These are phyloP conservation scores for Apocynum venetum DNA, from an alignment of 257 asterid species.

Conservation along the genomic window DNA sequence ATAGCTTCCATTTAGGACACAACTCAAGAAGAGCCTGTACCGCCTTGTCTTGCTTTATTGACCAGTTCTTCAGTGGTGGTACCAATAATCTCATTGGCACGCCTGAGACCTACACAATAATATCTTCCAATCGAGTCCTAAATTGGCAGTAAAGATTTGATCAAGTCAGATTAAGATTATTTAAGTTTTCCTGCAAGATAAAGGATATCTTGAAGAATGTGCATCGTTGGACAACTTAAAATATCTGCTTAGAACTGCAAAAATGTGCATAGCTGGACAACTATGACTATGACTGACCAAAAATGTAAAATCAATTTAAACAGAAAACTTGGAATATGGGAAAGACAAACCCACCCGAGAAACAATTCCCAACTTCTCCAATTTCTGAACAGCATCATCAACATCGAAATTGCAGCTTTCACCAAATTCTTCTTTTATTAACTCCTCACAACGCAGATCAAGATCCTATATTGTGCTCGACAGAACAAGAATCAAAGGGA, in stretches of 20 bases:
- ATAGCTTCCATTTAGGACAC: background rate
- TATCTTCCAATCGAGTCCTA: constrained; percentile 76
- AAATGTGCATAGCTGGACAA: background rate
- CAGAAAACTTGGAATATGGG: background rate
- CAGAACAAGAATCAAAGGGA: constrained; percentile 11
- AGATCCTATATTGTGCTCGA: constrained; percentile 54
- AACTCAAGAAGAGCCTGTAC: constrained; percentile 33
- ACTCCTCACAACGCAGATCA: constrained; percentile 82
- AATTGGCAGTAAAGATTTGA: constrained; percentile 8
- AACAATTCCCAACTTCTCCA: constrained; percentile 88
- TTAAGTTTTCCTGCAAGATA: background rate
- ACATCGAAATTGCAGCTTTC: constrained; percentile 84
- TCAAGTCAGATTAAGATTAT: background rate
- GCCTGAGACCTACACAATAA: constrained; percentile 80
- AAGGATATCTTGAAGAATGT: background rate
- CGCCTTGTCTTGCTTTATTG: constrained; percentile 71
- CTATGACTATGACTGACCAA: background rate
- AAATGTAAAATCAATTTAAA: background rate
- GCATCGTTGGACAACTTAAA: background rate
- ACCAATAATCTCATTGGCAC: constrained; percentile 95
- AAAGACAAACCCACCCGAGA: constrained; percentile 56
- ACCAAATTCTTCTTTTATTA: constrained; percentile 88
- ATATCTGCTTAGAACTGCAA: background rate
- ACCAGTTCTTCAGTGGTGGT: constrained; percentile 92
- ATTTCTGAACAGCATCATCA: constrained; percentile 83